These are phyloP conservation scores for Rubus parviflorus DNA, from an alignment of 306 rosid species.

Conservation along the genomic window DNA sequence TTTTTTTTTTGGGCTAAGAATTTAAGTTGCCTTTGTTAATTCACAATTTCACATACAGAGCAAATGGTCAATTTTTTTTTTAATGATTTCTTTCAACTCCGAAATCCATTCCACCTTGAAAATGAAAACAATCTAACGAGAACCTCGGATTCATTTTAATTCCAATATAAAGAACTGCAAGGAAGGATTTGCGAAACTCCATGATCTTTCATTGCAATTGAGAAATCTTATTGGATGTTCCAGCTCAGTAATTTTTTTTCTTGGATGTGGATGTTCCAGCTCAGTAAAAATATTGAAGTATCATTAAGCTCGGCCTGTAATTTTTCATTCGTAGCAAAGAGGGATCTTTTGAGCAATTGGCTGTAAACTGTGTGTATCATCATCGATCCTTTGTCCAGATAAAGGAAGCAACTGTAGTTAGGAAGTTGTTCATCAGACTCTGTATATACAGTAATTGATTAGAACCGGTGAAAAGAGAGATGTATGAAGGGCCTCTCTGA, in stretches of 20 bases:
- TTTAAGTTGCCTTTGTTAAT: too few species aligned
- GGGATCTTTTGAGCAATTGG: not conserved
- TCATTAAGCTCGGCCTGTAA: not conserved
- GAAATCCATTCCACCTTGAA: too few species aligned
- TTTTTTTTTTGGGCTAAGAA: too few species aligned
- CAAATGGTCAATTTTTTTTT: too few species aligned
- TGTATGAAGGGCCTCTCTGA: conserved; percentile 3
- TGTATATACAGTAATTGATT: not conserved
- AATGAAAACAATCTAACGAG: too few species aligned
- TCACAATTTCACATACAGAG: too few species aligned
- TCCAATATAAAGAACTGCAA: too few species aligned
- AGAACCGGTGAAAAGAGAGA: not conserved
- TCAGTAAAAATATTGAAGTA: not conserved
- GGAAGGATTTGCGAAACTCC: too few species aligned
- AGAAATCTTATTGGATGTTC: not conserved
- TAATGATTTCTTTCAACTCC: too few species aligned
- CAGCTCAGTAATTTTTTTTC: not conserved
- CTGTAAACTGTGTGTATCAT: not conserved
- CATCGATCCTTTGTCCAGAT: not conserved
- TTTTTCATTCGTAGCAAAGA: not conserved
- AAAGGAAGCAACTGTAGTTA: not conserved
- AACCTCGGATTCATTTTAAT: too few species aligned
- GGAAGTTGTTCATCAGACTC: not conserved
- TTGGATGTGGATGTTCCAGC: not conserved
- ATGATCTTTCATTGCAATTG: not conserved